These are phyloP conservation scores for cucumber (Cucumis sativus) DNA, from an alignment of 306 rosid species.

Conservation along the genomic window DNA sequence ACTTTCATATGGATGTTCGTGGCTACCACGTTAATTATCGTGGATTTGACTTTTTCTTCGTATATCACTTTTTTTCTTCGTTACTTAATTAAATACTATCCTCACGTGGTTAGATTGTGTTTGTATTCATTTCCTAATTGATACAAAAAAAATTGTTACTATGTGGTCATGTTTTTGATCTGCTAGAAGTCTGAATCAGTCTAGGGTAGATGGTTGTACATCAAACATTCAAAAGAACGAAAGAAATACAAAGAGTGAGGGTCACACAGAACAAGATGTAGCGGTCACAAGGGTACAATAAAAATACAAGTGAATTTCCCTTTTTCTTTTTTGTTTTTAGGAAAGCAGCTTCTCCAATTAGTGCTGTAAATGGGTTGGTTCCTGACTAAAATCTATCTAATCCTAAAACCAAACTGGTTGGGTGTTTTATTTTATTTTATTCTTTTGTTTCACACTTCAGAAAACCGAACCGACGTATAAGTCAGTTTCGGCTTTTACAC, in stretches of 20 bases:
- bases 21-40: no score
- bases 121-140: not conserved
- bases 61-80: not conserved
- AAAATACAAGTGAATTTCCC: not conserved
- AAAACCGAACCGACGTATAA: not conserved
- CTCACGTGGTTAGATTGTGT: not conserved
- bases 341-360: no score
- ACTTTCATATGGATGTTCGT: no score
- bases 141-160: not conserved
- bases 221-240: not conserved
- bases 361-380: no score
- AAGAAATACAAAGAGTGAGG: not conserved
- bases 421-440: not conserved
- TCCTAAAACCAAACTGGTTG: not conserved
- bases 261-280: not conserved
- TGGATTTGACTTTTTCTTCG: not conserved
- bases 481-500: not conserved
- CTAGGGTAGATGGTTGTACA: not conserved
- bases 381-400: not conserved
- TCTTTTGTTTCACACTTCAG: not conserved
- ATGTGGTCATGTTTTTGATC: not conserved
- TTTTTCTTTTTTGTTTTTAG: no score
- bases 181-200: not conserved
- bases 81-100: not conserved
- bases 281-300: not conserved